Conservation (phyloP, 805 yeast species). For the Lipomyces starkeyi region DNA sequence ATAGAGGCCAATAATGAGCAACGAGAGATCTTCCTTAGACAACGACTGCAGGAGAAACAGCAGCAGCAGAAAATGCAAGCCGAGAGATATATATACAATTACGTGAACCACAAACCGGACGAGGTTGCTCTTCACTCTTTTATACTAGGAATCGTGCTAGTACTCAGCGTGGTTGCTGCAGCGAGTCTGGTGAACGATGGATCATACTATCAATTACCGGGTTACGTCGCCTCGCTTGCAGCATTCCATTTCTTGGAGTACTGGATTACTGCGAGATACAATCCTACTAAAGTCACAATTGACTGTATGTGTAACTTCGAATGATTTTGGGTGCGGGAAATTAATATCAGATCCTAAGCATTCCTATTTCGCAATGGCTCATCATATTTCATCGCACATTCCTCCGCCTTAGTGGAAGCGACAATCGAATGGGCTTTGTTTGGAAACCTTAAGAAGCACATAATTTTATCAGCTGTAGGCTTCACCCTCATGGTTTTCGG, state of each 20-base stretch:
- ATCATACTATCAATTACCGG: conserved; percentile 44
- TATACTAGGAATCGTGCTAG: conserved; percentile 42
- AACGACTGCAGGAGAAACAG: conserved; percentile 4
- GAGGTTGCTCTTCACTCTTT: conserved; percentile 44
- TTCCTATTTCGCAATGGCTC: conserved; percentile 69
- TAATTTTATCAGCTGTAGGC: conserved; percentile 53
- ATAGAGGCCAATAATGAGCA: conserved; percentile 4
- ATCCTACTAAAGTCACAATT: conserved; percentile 65
- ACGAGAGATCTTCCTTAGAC: not conserved
- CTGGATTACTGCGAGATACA: conserved; percentile 75
- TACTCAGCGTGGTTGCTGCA: conserved; percentile 30
- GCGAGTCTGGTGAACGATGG: conserved; percentile 9
- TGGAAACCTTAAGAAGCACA: conserved; percentile 42
- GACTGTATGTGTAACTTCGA: conserved; percentile 52
- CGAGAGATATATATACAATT: conserved; percentile 9
- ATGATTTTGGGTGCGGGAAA: not conserved
- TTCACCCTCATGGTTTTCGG: conserved; percentile 58
- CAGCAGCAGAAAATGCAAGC: conserved; percentile 2
- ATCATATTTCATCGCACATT: conserved; percentile 64
- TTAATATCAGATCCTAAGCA: conserved; percentile 42
- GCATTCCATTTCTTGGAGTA: conserved; percentile 84
- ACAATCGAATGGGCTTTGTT: conserved; percentile 51
- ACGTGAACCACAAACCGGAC: conserved; percentile 37
- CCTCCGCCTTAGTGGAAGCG: conserved; percentile 59
- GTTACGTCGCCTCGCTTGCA: conserved; percentile 61